A percentile compares a stretch with the other conserved stretches of the same genome.
Conservation (phyloP, 2,329 filamentous ascomycete genomes). For the Zarea fungicola region DNA sequence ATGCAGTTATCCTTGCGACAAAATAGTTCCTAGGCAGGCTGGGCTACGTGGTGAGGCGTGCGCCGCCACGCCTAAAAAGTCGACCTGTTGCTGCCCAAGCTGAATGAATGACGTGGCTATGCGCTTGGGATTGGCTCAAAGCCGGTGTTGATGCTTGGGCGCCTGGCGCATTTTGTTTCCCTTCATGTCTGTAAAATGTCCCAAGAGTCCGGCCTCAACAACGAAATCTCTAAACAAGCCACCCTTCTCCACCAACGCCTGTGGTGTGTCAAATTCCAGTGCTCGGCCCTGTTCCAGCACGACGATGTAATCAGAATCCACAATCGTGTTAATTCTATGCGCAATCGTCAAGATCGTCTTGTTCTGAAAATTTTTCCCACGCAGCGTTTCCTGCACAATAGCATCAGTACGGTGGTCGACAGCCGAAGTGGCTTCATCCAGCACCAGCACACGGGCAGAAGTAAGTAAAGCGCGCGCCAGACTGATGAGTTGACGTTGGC, state of each 20-base stretch:
- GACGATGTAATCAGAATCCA: slow-evolving; percentile 73
- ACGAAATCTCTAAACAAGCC: slow-evolving; percentile 57
- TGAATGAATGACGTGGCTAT: too few species aligned
- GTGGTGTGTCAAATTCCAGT: slow-evolving; percentile 78
- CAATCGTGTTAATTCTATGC: slow-evolving; percentile 88
- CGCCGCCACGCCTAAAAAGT: too few species aligned
- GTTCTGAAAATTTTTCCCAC: slow-evolving; percentile 62
- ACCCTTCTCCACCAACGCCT: slow-evolving; percentile 66
- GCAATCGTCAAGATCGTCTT: slow-evolving; percentile 94
- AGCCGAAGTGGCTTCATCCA: slow-evolving; percentile 82
- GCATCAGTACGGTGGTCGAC: slow-evolving; percentile 57
- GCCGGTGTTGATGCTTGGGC: too few species aligned
- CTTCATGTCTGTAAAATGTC: not conserved
- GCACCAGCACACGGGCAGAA: slow-evolving; percentile 83
- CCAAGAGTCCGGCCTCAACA: slow-evolving; percentile 15
- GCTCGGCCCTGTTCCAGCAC: slow-evolving; percentile 82
- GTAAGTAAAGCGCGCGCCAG: slow-evolving; percentile 83
- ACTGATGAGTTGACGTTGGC: slow-evolving; percentile 82
- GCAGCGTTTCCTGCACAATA: slow-evolving; percentile 51
- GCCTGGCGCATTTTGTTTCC: not conserved
- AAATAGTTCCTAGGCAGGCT: too few species aligned
- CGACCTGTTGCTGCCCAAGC: too few species aligned
- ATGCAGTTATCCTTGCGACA: too few species aligned
- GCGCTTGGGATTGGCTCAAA: too few species aligned
- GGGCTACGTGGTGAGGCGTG: too few species aligned